Conservation (phyloP, 108 stramenopile genomes). For the Aurantiochytrium sp. region DNA sequence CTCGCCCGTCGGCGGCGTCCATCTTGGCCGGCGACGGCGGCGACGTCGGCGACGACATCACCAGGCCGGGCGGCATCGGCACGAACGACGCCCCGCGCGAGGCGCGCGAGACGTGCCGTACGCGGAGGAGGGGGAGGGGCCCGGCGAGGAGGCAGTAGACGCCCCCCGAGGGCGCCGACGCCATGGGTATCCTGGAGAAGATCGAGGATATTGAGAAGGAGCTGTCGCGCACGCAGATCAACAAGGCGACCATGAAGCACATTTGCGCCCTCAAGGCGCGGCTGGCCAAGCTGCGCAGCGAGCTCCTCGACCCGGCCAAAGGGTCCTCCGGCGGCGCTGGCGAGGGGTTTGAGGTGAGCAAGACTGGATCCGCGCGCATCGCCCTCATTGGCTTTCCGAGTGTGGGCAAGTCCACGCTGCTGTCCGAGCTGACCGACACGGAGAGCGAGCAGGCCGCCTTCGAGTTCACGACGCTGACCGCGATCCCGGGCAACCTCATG, state of each 20-base stretch:
- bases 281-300: slow-evolving; percentile 85
- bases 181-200: slow-evolving; percentile 74
- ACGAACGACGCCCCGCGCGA: too few relatives aligned
- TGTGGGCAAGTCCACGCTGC: slow-evolving; percentile 86
- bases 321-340: slow-evolving; percentile 52
- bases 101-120: too few relatives aligned
- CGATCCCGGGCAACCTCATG: slow-evolving; percentile 90
- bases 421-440: slow-evolving; percentile 80
- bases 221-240: slow-evolving; percentile 82
- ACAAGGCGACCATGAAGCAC: slow-evolving; percentile 67
- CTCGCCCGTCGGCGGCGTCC: too few relatives aligned
- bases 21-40: too few relatives aligned
- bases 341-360: slow-evolving; percentile 79
- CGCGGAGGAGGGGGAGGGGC: too few relatives aligned
- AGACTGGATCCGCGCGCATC: slow-evolving; percentile 91
- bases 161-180: neutral
- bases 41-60: too few relatives aligned
- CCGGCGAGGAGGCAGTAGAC: too few relatives aligned
- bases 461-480: slow-evolving; percentile 82
- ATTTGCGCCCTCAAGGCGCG: slow-evolving; percentile 95
- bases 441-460: slow-evolving; percentile 84
- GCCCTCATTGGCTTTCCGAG: slow-evolving; percentile 92
- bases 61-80: too few relatives aligned
- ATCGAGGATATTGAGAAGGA: slow-evolving; percentile 92
- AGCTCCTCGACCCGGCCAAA: slow-evolving; percentile 76